Evolutionary conservation across 306 rosid species (phyloP).

Genomic region (Vigna hirtella): DNA sequence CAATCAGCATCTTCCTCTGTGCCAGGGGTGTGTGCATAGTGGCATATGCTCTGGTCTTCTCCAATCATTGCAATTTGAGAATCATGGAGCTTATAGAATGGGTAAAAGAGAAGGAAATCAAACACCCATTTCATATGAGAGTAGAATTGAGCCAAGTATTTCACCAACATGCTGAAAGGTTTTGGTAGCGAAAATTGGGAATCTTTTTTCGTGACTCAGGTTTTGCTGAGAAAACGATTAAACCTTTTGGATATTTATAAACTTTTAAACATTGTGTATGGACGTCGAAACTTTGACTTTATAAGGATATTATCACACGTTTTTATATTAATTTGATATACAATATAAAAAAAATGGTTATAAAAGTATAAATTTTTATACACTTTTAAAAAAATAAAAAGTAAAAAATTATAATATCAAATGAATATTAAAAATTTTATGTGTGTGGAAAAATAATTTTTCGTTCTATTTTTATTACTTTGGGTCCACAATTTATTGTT

Average conservation of each 20-base stretch:
- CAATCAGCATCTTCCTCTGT: slow-evolving; percentile 49
- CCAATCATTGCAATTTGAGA: background rate
- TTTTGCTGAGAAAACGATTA: background rate
- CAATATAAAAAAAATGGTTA: too few species aligned
- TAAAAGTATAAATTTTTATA: too few species aligned
- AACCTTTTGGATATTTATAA: background rate
- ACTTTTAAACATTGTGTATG: background rate
- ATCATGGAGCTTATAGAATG: slow-evolving; percentile 43
- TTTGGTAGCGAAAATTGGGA: background rate
- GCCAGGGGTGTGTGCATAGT: background rate
- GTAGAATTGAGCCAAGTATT: slow-evolving; percentile 13
- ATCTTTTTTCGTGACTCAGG: background rate
- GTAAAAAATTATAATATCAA: too few species aligned
- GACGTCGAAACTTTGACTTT: background rate
- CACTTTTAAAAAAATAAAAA: too few species aligned
- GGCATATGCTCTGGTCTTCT: slow-evolving; percentile 6
- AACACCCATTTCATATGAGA: slow-evolving; percentile 53
- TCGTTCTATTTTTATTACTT: too few species aligned
- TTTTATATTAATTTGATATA: too few species aligned
- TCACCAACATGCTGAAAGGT: slow-evolving; percentile 33
- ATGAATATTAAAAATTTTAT: too few species aligned
- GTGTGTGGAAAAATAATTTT: too few species aligned
- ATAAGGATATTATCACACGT: too few species aligned
- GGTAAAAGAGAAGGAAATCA: slow-evolving; percentile 43
- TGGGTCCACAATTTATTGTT: too few species aligned